phyloP scores from a whole-genome alignment of 2,329 filamentous ascomycete species.

The Salinomyces thailandicus region DNA sequence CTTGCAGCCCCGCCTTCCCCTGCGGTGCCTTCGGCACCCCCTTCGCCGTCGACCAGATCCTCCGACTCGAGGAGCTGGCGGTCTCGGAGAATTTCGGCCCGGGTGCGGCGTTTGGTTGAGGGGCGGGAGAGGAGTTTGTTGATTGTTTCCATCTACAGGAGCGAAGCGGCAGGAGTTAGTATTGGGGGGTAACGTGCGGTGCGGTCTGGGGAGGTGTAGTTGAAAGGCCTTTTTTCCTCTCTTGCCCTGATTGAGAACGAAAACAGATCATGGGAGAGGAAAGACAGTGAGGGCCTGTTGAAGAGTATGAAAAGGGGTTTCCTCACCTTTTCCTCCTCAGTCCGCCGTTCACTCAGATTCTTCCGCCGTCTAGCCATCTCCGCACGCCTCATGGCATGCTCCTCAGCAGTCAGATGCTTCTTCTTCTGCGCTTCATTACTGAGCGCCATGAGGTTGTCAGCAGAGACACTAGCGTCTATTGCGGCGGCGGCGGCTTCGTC shows the following conservation, averaged over 20 bases:
- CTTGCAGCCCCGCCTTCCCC: constrained; percentile 30
- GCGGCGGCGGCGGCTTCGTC: constrained; percentile 38
- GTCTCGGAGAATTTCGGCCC: constrained; percentile 37
- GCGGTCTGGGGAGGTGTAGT: not conserved
- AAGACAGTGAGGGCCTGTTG: too few species aligned
- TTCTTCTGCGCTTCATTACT: constrained; percentile 62
- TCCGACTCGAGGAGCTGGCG: constrained; percentile 30
- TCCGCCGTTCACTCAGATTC: constrained; percentile 65
- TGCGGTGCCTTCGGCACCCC: constrained; percentile 40
- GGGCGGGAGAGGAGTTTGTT: constrained; percentile 83
- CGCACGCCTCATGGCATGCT: constrained; percentile 60
- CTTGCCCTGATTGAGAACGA: not conserved
- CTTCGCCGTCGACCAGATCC: constrained; percentile 25
- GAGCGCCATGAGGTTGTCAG: constrained; percentile 34
- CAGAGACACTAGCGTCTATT: constrained; percentile 8
- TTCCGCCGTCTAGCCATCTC: constrained; percentile 66
- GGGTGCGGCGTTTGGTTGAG: constrained; percentile 54
- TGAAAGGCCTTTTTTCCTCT: not conserved
- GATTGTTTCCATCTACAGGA: constrained; percentile 69
- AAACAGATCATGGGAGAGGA: not conserved
- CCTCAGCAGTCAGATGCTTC: constrained; percentile 62
- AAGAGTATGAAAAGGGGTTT: too few species aligned
- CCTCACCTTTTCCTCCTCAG: constrained; percentile 64
- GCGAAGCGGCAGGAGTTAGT: not conserved
- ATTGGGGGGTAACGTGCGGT: not conserved